A percentile compares a stretch with the other conserved stretches of the same genome.
Evolutionary conservation across 106 monocot genomes (phyloP).

Genomic region (Acorus gramineus): DNA sequence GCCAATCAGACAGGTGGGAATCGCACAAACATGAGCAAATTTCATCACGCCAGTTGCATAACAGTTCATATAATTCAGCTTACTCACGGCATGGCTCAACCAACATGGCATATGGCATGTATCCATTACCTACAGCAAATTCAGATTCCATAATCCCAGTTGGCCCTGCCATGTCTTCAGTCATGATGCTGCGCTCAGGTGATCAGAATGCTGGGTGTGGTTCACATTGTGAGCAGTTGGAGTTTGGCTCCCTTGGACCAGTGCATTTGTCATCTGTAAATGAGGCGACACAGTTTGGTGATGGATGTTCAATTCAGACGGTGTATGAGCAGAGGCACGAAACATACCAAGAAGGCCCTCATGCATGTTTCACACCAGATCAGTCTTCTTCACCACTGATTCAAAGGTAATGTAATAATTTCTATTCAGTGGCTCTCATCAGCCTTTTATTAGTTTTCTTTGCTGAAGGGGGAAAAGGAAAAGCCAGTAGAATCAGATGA

Average conservation of each 20-base stretch:
- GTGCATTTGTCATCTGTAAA: slow-evolving; percentile 13
- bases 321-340: slow-evolving; percentile 35
- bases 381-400: slow-evolving; percentile 53
- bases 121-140: slow-evolving; percentile 20
- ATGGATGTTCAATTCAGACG: slow-evolving; percentile 16
- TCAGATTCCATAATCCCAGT: slow-evolving; percentile 23
- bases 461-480: too few relatives aligned
- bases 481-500: too few relatives aligned
- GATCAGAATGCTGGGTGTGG: slow-evolving; percentile 30
- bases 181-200: slow-evolving; percentile 50
- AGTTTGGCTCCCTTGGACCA: slow-evolving; percentile 60
- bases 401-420: slow-evolving; percentile 19
- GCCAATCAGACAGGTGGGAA: slow-evolving; percentile 30
- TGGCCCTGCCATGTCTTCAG: slow-evolving; percentile 16
- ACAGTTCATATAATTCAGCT: slow-evolving; percentile 19
- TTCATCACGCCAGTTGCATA: slow-evolving; percentile 13
- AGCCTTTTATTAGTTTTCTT: too few relatives aligned
- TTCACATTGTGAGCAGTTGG: slow-evolving; percentile 35
- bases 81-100: slow-evolving; percentile 15
- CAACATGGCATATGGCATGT: slow-evolving; percentile 31
- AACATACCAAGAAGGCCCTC: slow-evolving; percentile 22
- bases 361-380: slow-evolving; percentile 38
- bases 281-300: slow-evolving; percentile 17
- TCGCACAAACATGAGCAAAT: slow-evolving; percentile 24
- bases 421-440: too few relatives aligned